Percentiles rank a stretch among this genome's conserved stretches.
phyloP scores from a whole-genome alignment of 1,284 basidiomycete species.

The Moniliophthora roreri region DNA sequence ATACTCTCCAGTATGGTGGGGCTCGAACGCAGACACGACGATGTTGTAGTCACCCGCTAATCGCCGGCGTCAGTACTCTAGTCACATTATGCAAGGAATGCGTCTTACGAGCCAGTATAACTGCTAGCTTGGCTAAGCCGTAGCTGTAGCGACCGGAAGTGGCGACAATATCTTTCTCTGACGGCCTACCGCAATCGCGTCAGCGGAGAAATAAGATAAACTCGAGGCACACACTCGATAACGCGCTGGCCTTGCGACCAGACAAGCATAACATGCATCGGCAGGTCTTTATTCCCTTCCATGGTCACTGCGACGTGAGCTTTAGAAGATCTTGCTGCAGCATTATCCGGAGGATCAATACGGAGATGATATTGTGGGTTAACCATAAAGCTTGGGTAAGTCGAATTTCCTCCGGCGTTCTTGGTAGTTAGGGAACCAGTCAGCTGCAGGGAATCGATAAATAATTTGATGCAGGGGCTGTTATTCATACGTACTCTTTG shows the following conservation, averaged over 20 bases:
- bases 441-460: slow-evolving; percentile 39
- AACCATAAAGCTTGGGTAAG: slow-evolving; percentile 78
- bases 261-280: slow-evolving; percentile 74
- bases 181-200: slow-evolving; percentile 37
- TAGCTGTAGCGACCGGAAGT: slow-evolving; percentile 84
- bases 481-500: slow-evolving; percentile 36
- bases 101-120: slow-evolving; percentile 57
- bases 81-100: not conserved
- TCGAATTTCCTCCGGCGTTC: slow-evolving; percentile 83
- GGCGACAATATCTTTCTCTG: slow-evolving; percentile 66
- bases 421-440: slow-evolving; percentile 65
- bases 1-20: slow-evolving; percentile 66
- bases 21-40: slow-evolving; percentile 81
- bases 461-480: not conserved
- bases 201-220: not conserved
- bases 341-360: slow-evolving; percentile 40
- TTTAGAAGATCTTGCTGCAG: slow-evolving; percentile 26
- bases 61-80: not conserved
- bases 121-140: slow-evolving; percentile 63
- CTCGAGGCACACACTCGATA: slow-evolving; percentile 56
- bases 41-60: slow-evolving; percentile 82
- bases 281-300: slow-evolving; percentile 62
- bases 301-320: slow-evolving; percentile 50
- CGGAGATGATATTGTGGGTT: slow-evolving; percentile 87
- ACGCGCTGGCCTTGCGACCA: slow-evolving; percentile 78